Percentiles rank a stretch among this genome's conserved stretches.
Conservation (phyloP, 805 yeast genomes). For the Saccharomycopsis synnaedendra region DNA sequence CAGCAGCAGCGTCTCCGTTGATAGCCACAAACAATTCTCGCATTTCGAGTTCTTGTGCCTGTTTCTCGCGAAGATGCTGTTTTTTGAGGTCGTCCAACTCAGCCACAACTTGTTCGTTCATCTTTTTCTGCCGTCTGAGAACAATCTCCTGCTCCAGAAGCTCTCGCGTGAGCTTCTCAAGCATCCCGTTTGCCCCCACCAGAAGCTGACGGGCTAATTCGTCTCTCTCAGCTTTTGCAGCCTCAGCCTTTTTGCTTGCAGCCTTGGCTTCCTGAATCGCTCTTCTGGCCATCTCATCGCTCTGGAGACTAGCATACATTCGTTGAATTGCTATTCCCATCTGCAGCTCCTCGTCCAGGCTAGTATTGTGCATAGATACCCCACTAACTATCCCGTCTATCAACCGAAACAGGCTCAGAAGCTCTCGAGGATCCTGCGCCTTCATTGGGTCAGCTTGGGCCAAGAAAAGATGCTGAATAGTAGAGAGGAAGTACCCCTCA, state of each 20-base stretch:
- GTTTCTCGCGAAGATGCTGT: constrained; percentile 43
- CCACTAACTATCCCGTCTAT: constrained; percentile 45
- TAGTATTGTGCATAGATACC: constrained; percentile 29
- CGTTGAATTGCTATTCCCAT: constrained; percentile 57
- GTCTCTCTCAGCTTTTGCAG: constrained; percentile 38
- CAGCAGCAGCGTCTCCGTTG: constrained; percentile 31
- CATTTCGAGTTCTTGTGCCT: constrained; percentile 67
- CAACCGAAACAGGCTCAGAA: constrained; percentile 41
- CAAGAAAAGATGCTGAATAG: constrained; percentile 54
- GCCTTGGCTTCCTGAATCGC: constrained; percentile 44
- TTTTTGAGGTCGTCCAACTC: constrained; percentile 29
- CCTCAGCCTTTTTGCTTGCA: constrained; percentile 29
- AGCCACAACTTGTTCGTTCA: constrained; percentile 34
- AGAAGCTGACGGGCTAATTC: constrained; percentile 38
- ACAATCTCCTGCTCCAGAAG: constrained; percentile 51
- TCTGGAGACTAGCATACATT: constrained; percentile 49
- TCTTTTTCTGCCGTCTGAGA: constrained; percentile 37
- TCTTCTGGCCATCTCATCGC: constrained; percentile 66
- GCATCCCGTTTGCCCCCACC: constrained; percentile 57
- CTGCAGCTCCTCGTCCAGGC: constrained; percentile 34
- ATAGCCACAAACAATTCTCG: constrained; percentile 57
- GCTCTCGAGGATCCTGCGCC: constrained; percentile 31
- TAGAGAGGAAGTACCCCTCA: constrained; percentile 45
- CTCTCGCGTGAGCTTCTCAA: constrained; percentile 43
- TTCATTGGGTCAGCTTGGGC: constrained; percentile 37